Base-by-base conservation (phyloP, 345 rosid species). In the Eutrema yunnanense region DNA sequence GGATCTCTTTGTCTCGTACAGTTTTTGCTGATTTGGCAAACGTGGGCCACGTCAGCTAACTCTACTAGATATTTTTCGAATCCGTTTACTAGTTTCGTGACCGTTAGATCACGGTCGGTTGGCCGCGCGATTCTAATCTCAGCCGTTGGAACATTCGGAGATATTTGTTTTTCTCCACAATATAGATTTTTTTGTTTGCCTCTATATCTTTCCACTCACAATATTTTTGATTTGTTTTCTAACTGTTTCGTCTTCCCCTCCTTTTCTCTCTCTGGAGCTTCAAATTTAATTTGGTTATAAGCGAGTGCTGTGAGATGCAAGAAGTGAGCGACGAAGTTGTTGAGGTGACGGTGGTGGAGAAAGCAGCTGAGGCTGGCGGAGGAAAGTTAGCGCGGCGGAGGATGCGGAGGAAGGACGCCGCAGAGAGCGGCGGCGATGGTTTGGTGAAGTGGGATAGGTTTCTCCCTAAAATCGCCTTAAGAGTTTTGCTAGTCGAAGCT, bases 401-500 rank as follows among this genome's bases (percentile, higher is more conserved):
- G 65, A 57, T 67, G 66, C 44, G 54, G 74, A 61, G 47, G 66
- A 77, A 81, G 47, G 80, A 60, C 5, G 73, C 37, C 34, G 72
- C 50, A 2, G 74, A 62, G 12, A 66, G 66, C 16, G 72, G 49
- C 6, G 76, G 57, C 8, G 79, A 76, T 54, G 93, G 85, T 4
- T 38, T 80, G 62, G 81, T 82, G 63, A 84, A 76, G 77, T 84
- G 96, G 96, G 96, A 83, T 79, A 84, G 72, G 68, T 84, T 92
- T 72, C 80, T 95, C 46, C 94, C 92, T 0, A 84, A 67, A 69
- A 87, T 90, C 76, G 83, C 76, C 1, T 80, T 92, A 11, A 84
- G 90, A 57, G 96, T 95, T 19, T 77, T 95, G 82, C 83, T 95
- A 2, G 94, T 92, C 4, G 99, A 95, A 81, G 90, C 96, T 27